These are phyloP conservation scores for Odontarrhena argentea DNA, from an alignment of 345 rosid genomes.

Conservation along the genomic window DNA sequence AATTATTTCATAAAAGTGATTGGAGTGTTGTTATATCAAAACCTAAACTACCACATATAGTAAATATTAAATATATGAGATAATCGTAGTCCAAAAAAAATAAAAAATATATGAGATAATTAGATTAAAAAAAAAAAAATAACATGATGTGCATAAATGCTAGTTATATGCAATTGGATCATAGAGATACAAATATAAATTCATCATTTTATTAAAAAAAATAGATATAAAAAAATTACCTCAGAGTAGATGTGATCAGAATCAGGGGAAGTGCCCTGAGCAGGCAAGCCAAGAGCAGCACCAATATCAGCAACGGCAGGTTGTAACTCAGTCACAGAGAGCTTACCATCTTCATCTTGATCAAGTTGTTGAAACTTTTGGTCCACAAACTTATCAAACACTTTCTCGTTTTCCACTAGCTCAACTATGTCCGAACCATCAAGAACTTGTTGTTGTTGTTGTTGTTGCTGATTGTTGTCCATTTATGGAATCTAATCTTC, in stretches of 20 bases:
- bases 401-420: constrained; percentile 84
- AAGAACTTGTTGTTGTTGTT: constrained; percentile 54
- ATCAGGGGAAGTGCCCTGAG: constrained; percentile 75
- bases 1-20: too few relatives aligned
- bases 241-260: constrained; percentile 87
- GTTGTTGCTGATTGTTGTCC: constrained; percentile 44
- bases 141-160: neutral
- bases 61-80: neutral
- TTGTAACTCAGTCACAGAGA: constrained; percentile 79
- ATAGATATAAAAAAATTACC: constrained; percentile 38
- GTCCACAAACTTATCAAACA: constrained; percentile 71
- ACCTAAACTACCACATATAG: too few relatives aligned
- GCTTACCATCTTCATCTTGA: constrained; percentile 73
- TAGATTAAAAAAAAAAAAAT: neutral
- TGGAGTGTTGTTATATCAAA: too few relatives aligned
- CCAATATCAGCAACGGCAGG: constrained; percentile 97
- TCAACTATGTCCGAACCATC: constrained; percentile 92
- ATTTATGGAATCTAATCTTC: constrained; percentile 39
- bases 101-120: neutral
- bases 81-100: neutral
- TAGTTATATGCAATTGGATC: neutral
- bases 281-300: constrained; percentile 88
- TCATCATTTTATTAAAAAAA: neutral
- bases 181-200: neutral
- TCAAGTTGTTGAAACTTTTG: constrained; percentile 84